Evolutionary conservation across 2,329 filamentous ascomycete genomes (phyloP).

Genomic region (Colletotrichum lindemuthianum): DNA sequence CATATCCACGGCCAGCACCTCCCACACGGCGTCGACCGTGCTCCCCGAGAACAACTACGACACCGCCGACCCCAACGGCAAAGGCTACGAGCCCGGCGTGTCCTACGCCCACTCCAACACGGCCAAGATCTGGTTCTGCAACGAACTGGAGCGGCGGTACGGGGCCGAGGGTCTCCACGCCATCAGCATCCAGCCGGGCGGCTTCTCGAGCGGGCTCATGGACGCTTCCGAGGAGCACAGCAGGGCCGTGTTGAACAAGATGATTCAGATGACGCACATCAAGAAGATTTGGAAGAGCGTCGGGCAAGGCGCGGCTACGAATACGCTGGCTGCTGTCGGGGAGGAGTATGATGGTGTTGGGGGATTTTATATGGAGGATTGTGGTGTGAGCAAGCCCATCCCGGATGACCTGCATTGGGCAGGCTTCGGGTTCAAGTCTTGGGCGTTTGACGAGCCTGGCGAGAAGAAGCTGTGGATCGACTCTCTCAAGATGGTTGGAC

Average conservation of each 20-base stretch:
- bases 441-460: conserved; percentile 1
- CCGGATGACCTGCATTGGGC: no score
- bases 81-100: conserved; percentile 43
- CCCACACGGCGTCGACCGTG: conserved; percentile 47
- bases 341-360: no score
- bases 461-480: conserved; percentile 16
- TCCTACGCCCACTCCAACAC: conserved; percentile 61
- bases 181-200: conserved; percentile 27
- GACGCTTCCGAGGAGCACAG: conserved; percentile 13
- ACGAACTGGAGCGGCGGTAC: conserved; percentile 57
- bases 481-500: conserved; percentile 11
- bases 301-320: no score
- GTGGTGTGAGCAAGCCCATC: no score
- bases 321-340: no score
- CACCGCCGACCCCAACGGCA: conserved; percentile 43
- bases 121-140: conserved; percentile 61
- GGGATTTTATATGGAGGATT: no score
- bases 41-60: conserved; percentile 37
- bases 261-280: not conserved
- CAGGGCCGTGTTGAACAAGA: not conserved
- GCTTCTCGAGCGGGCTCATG: not conserved
- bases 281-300: no score
- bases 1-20: conserved; percentile 52
- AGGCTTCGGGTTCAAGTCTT: no score
- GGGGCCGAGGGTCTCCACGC: conserved; percentile 45